phyloP scores from a whole-genome alignment of 371 early-diverging fungal genomes.

The Saksenaea vasiformis region DNA sequence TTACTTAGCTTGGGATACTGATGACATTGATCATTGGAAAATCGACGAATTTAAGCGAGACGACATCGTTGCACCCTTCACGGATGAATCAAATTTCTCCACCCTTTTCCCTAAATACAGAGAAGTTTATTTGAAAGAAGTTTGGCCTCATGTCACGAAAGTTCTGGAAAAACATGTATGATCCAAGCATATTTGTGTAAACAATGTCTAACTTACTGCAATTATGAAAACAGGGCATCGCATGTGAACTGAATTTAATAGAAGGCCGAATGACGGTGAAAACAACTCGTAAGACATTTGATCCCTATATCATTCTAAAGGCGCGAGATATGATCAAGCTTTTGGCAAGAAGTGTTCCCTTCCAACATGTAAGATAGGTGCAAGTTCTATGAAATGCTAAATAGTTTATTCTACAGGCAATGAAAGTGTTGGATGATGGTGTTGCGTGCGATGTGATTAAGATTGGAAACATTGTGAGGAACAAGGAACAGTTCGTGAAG shows the following conservation, averaged over 20 bases:
- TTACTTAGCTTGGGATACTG: constrained; percentile 87
- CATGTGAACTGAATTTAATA: constrained; percentile 92
- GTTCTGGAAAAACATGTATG: constrained; percentile 81
- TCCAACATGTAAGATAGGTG: constrained; percentile 75
- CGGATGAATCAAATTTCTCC: constrained; percentile 97
- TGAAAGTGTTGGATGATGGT: constrained; percentile 94
- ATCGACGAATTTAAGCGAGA: constrained; percentile 88
- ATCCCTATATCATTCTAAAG: constrained; percentile 97
- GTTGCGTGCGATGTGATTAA: constrained; percentile 96
- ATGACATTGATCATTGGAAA: constrained; percentile 95
- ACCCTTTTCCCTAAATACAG: constrained; percentile 99
- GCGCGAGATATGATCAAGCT: constrained; percentile 97
- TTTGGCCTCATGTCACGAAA: constrained; percentile 94
- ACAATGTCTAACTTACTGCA: not conserved
- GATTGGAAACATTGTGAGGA: constrained; percentile 92
- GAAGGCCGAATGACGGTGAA: constrained; percentile 98
- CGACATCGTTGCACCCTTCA: constrained; percentile 80
- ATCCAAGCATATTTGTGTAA: not conserved
- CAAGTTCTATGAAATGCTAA: not conserved
- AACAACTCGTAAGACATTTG: constrained; percentile 97
- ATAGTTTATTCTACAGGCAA: constrained; percentile 53
- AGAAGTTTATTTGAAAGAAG: constrained; percentile 92
- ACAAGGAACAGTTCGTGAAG: constrained; percentile 98
- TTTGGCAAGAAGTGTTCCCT: constrained; percentile 93
- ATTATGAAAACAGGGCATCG: constrained; percentile 70